Conservation (phyloP, 2,329 filamentous ascomycete species). For the Metarhizium humberi region DNA sequence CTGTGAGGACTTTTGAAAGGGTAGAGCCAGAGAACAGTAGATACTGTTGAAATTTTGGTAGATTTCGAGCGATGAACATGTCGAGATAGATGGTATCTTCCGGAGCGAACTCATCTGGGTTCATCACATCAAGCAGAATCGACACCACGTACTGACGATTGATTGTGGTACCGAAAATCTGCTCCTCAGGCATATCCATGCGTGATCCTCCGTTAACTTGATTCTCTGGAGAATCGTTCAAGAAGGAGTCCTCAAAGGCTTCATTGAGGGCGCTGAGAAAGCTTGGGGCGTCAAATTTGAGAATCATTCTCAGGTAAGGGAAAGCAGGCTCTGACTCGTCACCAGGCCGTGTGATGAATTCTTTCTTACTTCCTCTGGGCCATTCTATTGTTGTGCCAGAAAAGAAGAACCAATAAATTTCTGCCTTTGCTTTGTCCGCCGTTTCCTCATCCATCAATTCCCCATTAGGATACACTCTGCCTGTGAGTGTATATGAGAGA, state of each 20-base stretch:
- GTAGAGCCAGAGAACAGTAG: slow-evolving; percentile 82
- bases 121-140: slow-evolving; percentile 87
- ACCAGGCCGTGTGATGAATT: slow-evolving; percentile 51
- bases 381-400: slow-evolving; percentile 69
- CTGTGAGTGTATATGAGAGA: slow-evolving; percentile 82
- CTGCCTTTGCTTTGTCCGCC: slow-evolving; percentile 69
- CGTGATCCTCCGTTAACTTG: slow-evolving; percentile 41
- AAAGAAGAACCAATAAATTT: slow-evolving; percentile 90
- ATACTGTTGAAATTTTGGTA: slow-evolving; percentile 95
- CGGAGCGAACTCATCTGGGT: slow-evolving; percentile 59
- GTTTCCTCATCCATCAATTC: slow-evolving; percentile 62
- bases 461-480: slow-evolving; percentile 84
- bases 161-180: slow-evolving; percentile 61
- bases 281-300: slow-evolving; percentile 82
- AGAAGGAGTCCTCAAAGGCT: slow-evolving; percentile 88
- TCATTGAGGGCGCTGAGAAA: slow-evolving; percentile 95
- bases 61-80: slow-evolving; percentile 94
- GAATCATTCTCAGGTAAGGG: slow-evolving; percentile 72
- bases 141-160: slow-evolving; percentile 90
- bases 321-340: slow-evolving; percentile 63
- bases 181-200: slow-evolving; percentile 51
- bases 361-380: slow-evolving; percentile 55
- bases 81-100: slow-evolving; percentile 90
- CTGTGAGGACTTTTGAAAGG: slow-evolving; percentile 68
- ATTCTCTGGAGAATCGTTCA: slow-evolving; percentile 70